Evolutionary conservation across 768 basidiomycete genomes (phyloP).

Genomic region (Paxillus involutus): DNA sequence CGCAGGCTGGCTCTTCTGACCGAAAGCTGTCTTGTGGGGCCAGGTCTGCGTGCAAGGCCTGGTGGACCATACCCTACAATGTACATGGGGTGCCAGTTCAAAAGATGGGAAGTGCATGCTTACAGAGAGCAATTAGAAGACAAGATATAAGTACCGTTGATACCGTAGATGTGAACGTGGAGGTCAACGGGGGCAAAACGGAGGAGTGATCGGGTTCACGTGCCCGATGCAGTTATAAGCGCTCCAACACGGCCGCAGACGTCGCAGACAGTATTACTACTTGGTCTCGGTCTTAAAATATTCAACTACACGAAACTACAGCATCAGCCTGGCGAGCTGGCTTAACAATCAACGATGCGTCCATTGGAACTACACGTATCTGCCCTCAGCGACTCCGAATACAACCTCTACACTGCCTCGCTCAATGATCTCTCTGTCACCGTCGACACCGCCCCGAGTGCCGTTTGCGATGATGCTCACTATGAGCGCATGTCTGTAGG

Average conservation of each 20-base stretch:
- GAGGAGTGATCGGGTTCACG: neutral
- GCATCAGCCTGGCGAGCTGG: neutral
- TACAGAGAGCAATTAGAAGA: neutral
- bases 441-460: conserved; percentile 29
- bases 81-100: neutral
- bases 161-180: neutral
- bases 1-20: neutral
- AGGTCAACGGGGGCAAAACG: neutral
- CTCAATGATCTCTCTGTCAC: conserved; percentile 50
- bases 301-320: neutral
- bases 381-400: conserved; percentile 74
- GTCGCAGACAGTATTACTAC: no score
- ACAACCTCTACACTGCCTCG: conserved; percentile 61
- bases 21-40: conserved; percentile 1
- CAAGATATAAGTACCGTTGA: neutral
- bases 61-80: neutral
- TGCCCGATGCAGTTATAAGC: neutral
- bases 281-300: neutral
- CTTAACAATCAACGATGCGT: conserved; percentile 41
- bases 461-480: conserved; percentile 41
- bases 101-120: neutral
- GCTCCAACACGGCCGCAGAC: neutral
- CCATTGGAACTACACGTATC: conserved; percentile 70
- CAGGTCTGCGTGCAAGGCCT: conserved; percentile 10
- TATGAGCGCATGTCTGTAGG: conserved; percentile 57